Evolutionary conservation across 202 grass and related monocot genomes (phyloP).

Genomic region (Setaria viridis): DNA sequence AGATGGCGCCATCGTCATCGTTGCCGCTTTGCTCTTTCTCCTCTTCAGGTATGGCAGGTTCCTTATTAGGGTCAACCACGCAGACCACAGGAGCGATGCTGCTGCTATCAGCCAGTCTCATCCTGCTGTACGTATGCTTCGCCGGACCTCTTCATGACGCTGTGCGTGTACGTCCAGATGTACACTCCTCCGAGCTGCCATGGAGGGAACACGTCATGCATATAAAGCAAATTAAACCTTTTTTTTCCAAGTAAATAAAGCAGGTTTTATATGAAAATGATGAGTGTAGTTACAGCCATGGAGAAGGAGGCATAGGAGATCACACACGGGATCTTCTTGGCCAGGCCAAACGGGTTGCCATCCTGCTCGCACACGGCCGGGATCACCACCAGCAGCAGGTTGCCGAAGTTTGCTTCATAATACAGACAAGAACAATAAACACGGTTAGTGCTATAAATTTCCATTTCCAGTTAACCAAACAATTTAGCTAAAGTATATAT

Average conservation of each 20-base stretch:
- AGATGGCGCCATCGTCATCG: conserved; percentile 21
- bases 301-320: conserved; percentile 84
- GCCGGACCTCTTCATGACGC: conserved; percentile 67
- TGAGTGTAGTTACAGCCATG: conserved; percentile 60
- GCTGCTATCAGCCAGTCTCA: background rate
- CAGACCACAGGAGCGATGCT: background rate
- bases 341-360: conserved; percentile 63
- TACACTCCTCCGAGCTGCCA: conserved; percentile 68
- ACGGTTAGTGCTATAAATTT: no score
- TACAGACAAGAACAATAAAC: no score
- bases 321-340: conserved; percentile 36
- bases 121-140: conserved; percentile 35
- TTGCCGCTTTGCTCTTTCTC: background rate
- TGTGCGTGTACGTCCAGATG: conserved; percentile 71
- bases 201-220: no score
- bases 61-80: conserved; percentile 13
- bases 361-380: conserved; percentile 69
- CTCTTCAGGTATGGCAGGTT: background rate
- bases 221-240: no score
- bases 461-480: no score
- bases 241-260: no score
- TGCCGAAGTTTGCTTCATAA: conserved; percentile 71
- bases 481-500: background rate
- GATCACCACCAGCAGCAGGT: conserved; percentile 68
- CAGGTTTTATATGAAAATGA: no score